These are phyloP conservation scores for Colletotrichum sp. DNA, from an alignment of 2,329 filamentous ascomycete species.

Conservation along the genomic window DNA sequence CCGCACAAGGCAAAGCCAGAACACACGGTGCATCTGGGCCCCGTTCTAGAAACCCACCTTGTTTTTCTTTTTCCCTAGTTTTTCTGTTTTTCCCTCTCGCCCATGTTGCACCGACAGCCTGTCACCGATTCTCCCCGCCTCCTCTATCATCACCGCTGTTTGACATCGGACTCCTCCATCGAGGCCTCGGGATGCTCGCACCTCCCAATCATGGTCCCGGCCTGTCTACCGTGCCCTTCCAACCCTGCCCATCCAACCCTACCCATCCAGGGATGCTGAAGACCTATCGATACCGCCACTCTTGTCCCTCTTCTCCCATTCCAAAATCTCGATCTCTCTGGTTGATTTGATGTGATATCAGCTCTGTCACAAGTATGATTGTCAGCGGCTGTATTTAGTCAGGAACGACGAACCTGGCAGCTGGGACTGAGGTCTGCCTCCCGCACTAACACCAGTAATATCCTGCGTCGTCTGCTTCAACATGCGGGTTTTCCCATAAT, in stretches of 20 bases:
- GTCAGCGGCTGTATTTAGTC: neutral
- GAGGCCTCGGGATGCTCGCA: neutral
- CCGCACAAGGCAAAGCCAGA: conserved; percentile 10
- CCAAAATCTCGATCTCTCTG: neutral
- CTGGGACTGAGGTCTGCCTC: neutral
- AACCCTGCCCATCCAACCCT: neutral
- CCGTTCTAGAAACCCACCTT: conserved; percentile 8
- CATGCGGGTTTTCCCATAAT: neutral
- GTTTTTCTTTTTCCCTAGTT: neutral
- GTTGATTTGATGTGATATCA: neutral
- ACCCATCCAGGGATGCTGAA: neutral
- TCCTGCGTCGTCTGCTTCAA: neutral
- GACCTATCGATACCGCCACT: neutral
- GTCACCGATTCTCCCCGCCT: conserved; percentile 9
- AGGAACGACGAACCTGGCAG: neutral
- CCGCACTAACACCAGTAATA: neutral
- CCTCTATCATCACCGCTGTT: conserved; percentile 17
- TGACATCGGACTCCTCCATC: neutral
- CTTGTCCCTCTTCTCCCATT: neutral
- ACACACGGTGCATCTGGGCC: conserved; percentile 8
- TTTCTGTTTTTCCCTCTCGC: neutral
- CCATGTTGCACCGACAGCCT: neutral
- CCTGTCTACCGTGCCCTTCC: neutral
- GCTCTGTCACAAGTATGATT: neutral
- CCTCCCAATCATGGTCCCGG: neutral